Conservation (phyloP, 305 asterid species). For the Withania somnifera region DNA sequence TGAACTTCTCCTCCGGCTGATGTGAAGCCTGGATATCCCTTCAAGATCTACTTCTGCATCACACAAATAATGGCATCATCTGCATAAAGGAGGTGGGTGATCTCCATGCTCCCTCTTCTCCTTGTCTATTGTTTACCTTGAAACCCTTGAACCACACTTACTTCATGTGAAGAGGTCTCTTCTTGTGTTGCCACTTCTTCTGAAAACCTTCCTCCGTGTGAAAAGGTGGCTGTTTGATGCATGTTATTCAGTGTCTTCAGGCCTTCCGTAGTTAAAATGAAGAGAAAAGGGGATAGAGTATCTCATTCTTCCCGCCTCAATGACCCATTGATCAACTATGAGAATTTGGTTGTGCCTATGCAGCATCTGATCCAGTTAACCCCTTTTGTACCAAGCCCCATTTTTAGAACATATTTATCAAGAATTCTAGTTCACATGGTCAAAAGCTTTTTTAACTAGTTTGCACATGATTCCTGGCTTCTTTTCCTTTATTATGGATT, state of each 20-base stretch:
- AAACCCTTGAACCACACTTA: neutral
- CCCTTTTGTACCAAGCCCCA: neutral
- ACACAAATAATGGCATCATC: neutral
- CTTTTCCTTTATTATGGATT: neutral
- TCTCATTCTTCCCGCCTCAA: neutral
- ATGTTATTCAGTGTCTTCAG: neutral
- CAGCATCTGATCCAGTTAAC: neutral
- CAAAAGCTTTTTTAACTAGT: neutral
- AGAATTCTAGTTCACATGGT: neutral
- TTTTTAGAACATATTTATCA: too few relatives aligned
- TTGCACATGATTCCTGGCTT: neutral
- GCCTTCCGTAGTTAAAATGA: neutral
- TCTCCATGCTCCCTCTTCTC: neutral
- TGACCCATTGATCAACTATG: neutral
- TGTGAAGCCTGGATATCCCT: neutral
- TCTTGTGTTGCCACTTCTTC: neutral
- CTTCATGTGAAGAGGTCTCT: neutral
- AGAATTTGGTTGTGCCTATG: neutral
- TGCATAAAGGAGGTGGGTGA: neutral
- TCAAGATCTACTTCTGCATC: neutral
- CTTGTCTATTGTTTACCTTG: too few relatives aligned
- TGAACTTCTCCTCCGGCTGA: neutral
- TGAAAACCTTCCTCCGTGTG: neutral
- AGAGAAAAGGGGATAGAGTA: neutral
- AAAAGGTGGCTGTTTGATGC: too few relatives aligned